Base-by-base conservation (phyloP, 768 basidiomycete species). In the Coprinopsis strossmayeri region DNA sequence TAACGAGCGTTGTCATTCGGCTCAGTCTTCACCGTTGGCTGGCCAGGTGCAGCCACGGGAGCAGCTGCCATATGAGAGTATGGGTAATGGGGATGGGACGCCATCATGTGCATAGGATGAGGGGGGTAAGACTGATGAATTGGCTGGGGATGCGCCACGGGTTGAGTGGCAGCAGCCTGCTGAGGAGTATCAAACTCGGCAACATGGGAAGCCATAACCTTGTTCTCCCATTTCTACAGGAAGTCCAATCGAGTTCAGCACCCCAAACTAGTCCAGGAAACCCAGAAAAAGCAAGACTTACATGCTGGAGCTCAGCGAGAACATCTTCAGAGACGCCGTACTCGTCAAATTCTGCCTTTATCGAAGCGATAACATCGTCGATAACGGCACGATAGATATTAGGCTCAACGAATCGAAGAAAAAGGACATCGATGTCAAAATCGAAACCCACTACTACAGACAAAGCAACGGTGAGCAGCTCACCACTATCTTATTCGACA, bases 401-500 rank as follows among this genome's bases (percentile, higher is more conserved):
- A 63, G 92, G 92, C 92, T 94, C 82, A 79, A 77, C 66, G 69
- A 61, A 55, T 62, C 61, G 46, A 18, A 63, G 60, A 55, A 62
- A 63, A 68, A 67, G 60, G 46, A 50, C 50, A 45, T 59, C 65
- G 69, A 61, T 66, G 71, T 81, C 76, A 74, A 76, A 68, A 70
- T 73, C 71, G 68, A 58, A 62, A 54, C 64, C 68, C 64, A 72
- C 76, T 79, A 79, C 76, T 72, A 76, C 69, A 64, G 65, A 70
- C 67, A 69, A 59, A 68, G 69, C 69, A 68, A 74, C 68, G 72
- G 78, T 77, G 81, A 79, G 77, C 72, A 81, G 85, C 88, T 89
- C 79, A 93, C 91, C 83, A 95, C 92, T 76, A 92, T 91, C 77
- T 94, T 94, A 85, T 95, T 95, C 53, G 91, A 93, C 92, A 94